Conservation (phyloP, 345 rosid genomes). For the Citropsis articulata region DNA sequence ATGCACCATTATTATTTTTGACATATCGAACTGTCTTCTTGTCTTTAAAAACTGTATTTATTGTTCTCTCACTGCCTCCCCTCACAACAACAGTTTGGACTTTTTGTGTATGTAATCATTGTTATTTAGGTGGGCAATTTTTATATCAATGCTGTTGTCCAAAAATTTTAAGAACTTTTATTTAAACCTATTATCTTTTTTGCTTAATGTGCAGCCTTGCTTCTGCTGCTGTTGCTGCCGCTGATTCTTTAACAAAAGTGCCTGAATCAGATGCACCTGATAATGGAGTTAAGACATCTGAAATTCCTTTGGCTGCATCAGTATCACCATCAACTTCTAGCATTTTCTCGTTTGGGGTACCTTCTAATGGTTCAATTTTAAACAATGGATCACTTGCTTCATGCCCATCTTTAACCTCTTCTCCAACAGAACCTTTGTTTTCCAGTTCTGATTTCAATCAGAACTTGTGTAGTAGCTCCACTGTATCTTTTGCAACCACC, state of each 20-base stretch:
- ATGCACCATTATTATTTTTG: neutral
- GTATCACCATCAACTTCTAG: constrained; percentile 35
- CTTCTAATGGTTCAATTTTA: constrained; percentile 27
- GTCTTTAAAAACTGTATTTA: neutral
- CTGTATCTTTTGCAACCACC: constrained; percentile 15
- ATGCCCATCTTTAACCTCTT: constrained; percentile 25
- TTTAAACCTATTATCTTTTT: neutral
- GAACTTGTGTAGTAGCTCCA: constrained; percentile 25
- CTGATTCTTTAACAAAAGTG: constrained; percentile 28
- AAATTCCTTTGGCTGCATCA: constrained; percentile 34
- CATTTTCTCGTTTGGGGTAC: constrained; percentile 39
- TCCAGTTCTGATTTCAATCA: constrained; percentile 31
- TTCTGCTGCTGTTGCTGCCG: constrained; percentile 29
- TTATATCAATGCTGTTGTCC: neutral
- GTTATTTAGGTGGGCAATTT: neutral
- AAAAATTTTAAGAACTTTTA: neutral
- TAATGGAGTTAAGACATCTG: constrained; percentile 22
- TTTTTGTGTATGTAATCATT: neutral
- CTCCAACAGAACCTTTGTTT: constrained; percentile 23
- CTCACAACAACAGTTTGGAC: neutral
- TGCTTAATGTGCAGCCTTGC: constrained; percentile 45
- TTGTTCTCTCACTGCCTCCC: neutral
- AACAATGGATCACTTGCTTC: constrained; percentile 45
- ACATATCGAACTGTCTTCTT: neutral
- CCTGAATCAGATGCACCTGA: constrained; percentile 40